Evolutionary conservation across 2,329 filamentous ascomycete species (phyloP), one percentile per base, ranked within the genome.

Genomic region (Colletotrichum noveboracense): DNA sequence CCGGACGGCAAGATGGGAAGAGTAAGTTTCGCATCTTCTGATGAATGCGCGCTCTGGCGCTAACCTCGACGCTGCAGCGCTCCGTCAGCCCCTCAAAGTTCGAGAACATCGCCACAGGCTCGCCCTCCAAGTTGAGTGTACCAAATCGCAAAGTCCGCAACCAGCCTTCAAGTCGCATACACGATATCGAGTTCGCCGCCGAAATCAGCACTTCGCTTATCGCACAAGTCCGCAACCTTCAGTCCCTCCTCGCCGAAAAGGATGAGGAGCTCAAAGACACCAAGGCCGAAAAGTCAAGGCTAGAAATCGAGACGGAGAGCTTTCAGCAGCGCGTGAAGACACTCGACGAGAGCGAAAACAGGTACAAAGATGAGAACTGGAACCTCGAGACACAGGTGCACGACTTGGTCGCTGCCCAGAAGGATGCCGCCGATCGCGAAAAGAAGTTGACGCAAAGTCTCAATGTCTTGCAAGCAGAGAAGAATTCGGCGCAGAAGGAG

Each of bases 351-450:
- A 98, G 94, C 82, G 97, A 99, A 84, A 94, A 97, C 81, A 93
- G 95, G 68, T 98, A 98, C 87, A 98, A 98, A 86, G 97, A 99
- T 81, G 97, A 98, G 84, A 99, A 98, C 83, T 99, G 97, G 97
- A 96, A 94, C 77, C 90, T 99, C 48, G 97, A 99, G 84, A 98
- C 96, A 0, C 95, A 96, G 80, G 90, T 97, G 26, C 97, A 98
- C 80, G 96, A 98, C 77, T 88, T 96, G 56, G 90, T 94, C 68
- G 90, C 93, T 9, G 89, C 91, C 18, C 91, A 94, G 77, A 95
- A 93, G 82, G 95, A 98, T 62, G 91, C 94, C 1, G 88, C 93
- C 16, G 96, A 97, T 81, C 94, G 94, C 76, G 96, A 98, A 84
- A 94, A 95, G 84, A 94, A 94, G 82, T 89, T 98, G 55, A 92